Conservation (phyloP, 495 filamentous ascomycete genomes). For the Penicillium argentinense region DNA sequence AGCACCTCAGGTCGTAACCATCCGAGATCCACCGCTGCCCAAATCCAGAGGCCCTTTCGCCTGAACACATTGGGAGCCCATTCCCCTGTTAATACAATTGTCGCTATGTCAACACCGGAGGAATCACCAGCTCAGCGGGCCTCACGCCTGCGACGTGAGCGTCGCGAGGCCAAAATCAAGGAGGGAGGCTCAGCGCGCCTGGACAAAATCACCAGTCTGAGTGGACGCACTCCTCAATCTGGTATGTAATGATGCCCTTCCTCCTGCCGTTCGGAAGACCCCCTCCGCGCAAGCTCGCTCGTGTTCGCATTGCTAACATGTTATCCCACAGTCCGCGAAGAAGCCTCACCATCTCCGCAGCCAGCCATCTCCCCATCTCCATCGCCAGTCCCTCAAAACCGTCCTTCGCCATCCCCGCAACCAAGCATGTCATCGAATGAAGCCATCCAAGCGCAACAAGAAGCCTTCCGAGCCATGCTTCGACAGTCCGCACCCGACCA, state of each 20-base stretch:
- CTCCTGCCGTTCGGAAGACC: too few species aligned
- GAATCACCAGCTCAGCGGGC: conserved; percentile 64
- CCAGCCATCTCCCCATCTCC: conserved; percentile 30
- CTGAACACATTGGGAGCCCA: too few species aligned
- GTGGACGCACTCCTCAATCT: conserved; percentile 58
- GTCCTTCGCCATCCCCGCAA: conserved; percentile 17
- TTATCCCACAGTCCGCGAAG: conserved; percentile 26
- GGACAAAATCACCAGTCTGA: conserved; percentile 79
- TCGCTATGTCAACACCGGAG: conserved; percentile 39
- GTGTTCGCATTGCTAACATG: conserved; percentile 15
- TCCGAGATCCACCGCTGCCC: too few species aligned
- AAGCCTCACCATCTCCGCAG: conserved; percentile 35
- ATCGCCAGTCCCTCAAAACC: conserved; percentile 25
- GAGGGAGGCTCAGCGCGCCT: conserved; percentile 77
- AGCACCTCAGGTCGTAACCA: too few species aligned
- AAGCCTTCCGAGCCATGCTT: conserved; percentile 46
- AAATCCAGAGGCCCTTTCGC: too few species aligned
- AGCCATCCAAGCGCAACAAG: conserved; percentile 39
- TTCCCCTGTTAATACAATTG: too few species aligned
- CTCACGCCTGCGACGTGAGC: conserved; percentile 83
- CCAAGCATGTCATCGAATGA: conserved; percentile 18
- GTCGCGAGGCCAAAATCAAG: conserved; percentile 85
- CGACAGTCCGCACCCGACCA: conserved; percentile 35
- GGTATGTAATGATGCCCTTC: too few species aligned
- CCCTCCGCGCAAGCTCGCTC: too few species aligned